Percentiles rank a stretch among this genome's conserved stretches.
phyloP scores from a whole-genome alignment of 2,329 filamentous ascomycete species.

The Fusarium palustre region DNA sequence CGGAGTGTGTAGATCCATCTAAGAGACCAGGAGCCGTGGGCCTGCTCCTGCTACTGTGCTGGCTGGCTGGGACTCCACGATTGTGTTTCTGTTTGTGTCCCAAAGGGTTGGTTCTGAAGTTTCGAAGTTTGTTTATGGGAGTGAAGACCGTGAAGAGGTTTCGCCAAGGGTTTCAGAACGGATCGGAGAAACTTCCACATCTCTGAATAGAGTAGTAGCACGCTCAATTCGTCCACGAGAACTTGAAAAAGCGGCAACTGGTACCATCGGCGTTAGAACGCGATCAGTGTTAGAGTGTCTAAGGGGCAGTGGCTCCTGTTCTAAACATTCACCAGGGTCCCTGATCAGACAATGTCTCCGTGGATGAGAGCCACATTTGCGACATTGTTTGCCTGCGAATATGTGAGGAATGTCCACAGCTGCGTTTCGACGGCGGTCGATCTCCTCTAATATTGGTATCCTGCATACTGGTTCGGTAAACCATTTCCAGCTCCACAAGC shows the following conservation, averaged over 20 bases:
- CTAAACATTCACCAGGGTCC: constrained; percentile 1
- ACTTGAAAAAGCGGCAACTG: neutral
- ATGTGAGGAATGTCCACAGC: constrained; percentile 16
- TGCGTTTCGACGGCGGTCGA: neutral
- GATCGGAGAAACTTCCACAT: neutral
- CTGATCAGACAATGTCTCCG: constrained; percentile 24
- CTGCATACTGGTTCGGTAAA: neutral
- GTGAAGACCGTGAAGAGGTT: neutral
- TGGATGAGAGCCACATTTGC: constrained; percentile 32
- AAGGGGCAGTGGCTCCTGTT: neutral
- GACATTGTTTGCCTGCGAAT: constrained; percentile 28
- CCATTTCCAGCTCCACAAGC: neutral
- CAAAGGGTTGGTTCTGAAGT: neutral
- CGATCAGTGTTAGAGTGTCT: neutral
- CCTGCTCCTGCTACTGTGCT: neutral
- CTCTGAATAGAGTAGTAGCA: neutral
- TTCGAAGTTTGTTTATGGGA: neutral
- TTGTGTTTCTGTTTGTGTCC: neutral
- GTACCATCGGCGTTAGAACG: neutral
- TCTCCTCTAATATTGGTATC: constrained; percentile 10
- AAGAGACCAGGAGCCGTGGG: constrained; percentile 18
- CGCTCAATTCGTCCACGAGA: neutral
- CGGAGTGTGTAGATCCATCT: constrained; percentile 14
- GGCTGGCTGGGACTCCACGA: neutral
- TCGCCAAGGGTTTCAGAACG: neutral